phyloP scores from a whole-genome alignment of 2,329 filamentous ascomycete species.

The Penicillium brevicompactum region DNA sequence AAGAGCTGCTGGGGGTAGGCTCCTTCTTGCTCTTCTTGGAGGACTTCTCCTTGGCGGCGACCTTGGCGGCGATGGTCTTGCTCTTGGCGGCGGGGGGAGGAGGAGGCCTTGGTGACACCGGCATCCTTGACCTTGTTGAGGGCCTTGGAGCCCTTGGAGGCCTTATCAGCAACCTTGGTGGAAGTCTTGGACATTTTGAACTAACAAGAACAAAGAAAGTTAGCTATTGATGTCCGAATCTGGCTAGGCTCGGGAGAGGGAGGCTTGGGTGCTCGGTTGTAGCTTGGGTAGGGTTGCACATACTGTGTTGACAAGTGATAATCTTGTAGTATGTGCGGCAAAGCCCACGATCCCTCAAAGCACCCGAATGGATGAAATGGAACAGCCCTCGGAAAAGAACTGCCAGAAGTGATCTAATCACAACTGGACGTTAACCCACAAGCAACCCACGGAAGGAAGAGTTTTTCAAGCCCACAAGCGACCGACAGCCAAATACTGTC shows the following conservation, averaged over 20 bases:
- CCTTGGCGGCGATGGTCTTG: slow-evolving; percentile 47
- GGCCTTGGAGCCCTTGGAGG: slow-evolving; percentile 39
- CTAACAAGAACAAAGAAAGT: slow-evolving; percentile 16
- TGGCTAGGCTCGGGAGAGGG: neutral
- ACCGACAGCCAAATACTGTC: slow-evolving; percentile 45
- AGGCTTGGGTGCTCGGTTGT: slow-evolving; percentile 10
- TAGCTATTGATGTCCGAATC: slow-evolving; percentile 15
- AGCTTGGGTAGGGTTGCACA: slow-evolving; percentile 14
- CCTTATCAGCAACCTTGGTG: slow-evolving; percentile 45
- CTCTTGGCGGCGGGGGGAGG: slow-evolving; percentile 48
- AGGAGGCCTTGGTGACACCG: slow-evolving; percentile 48
- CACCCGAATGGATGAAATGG: slow-evolving; percentile 31
- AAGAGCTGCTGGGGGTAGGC: slow-evolving; percentile 34
- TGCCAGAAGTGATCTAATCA: slow-evolving; percentile 35
- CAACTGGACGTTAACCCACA: slow-evolving; percentile 42
- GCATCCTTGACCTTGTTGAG: slow-evolving; percentile 52
- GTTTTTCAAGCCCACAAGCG: slow-evolving; percentile 45
- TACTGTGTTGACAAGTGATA: slow-evolving; percentile 17
- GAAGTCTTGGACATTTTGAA: slow-evolving; percentile 47
- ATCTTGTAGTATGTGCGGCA: slow-evolving; percentile 36
- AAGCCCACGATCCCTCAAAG: slow-evolving; percentile 39
- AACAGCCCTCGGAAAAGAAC: slow-evolving; percentile 30
- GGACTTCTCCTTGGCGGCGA: slow-evolving; percentile 43
- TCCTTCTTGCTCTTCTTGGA: slow-evolving; percentile 48
- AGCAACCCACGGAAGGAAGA: slow-evolving; percentile 42